Evolutionary conservation across 2,329 filamentous ascomycete genomes (phyloP), one percentile per base, ranked within the genome.

Genomic region (Cercospora nicotianae): DNA sequence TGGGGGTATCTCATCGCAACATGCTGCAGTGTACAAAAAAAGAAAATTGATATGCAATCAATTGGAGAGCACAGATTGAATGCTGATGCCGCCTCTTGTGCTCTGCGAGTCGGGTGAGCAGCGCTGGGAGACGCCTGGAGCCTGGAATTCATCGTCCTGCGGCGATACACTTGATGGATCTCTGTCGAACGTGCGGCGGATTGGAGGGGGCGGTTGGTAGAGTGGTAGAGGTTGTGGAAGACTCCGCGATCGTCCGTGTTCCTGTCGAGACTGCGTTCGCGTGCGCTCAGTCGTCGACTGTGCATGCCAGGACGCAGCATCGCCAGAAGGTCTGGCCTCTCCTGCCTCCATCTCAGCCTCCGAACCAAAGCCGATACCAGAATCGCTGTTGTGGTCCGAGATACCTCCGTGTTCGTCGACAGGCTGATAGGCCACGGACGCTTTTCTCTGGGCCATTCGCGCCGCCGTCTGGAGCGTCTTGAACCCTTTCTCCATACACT

Each of bases 401-500:
- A 76, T 82, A 81, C 80, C 81, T 74, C 63, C 63, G 42, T 68
- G 72, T 48, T 77, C 73, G 58, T 72, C 69, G 51, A 70, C 64
- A 16, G 71, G 67, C 36, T 71, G 71, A 66, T 65, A 73, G 48
- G 75, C 83, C 87, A 87, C 81, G 89, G 72, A 69, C 20, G 72
- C 89, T 75, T 89, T 89, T 72, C 89, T 87, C 67, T 87, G 84
- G 67, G 86, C 87, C 65, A 89, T 86, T 69, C 91, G 87, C 71
- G 89, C 85, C 63, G 88, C 87, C 73, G 89, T 88, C 77, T 90
- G 89, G 67, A 95, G 85, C 79, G 92, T 93, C 81, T 93, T 94
- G 74, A 94, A 83, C 39, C 92, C 92, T 76, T 91, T 91, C 78
- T 91, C 89, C 89, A 95, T 92, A 81, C 91, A 93, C 91, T 94